Percentiles rank a stretch among this genome's conserved stretches.
Evolutionary conservation across 495 filamentous ascomycete genomes (phyloP).

Genomic region (Entonaema liquescens): DNA sequence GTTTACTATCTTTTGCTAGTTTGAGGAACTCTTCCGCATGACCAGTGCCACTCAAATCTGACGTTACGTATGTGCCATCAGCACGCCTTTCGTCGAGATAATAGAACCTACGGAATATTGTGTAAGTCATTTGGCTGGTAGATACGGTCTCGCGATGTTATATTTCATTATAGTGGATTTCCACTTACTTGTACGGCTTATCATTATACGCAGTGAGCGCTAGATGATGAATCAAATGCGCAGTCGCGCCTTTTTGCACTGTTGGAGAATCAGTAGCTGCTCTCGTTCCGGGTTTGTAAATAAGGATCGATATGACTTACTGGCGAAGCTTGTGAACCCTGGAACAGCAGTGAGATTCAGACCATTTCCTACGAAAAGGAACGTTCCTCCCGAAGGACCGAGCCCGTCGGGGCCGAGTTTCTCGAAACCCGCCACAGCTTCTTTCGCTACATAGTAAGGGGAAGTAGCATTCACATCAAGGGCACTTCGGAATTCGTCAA

Average conservation of each 20-base stretch:
- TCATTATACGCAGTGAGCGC: conserved; percentile 41
- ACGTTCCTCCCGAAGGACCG: conserved; percentile 42
- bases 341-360: conserved; percentile 44
- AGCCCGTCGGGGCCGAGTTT: conserved; percentile 30
- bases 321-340: conserved; percentile 42
- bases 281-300: neutral
- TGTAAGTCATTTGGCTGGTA: neutral
- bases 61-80: conserved; percentile 43
- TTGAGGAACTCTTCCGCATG: conserved; percentile 49
- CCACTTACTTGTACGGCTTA: conserved; percentile 50
- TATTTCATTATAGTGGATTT: neutral
- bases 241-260: conserved; percentile 50
- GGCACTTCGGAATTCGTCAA: conserved; percentile 29
- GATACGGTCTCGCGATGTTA: neutral
- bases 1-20: conserved; percentile 41
- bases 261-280: neutral
- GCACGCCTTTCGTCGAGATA: conserved; percentile 52
- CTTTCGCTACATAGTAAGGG: conserved; percentile 54
- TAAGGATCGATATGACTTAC: conserved; percentile 7
- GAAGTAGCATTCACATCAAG: conserved; percentile 49
- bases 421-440: conserved; percentile 43
- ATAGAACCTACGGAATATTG: conserved; percentile 47
- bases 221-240: conserved; percentile 46
- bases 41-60: conserved; percentile 42
- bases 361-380: conserved; percentile 55